Evolutionary conservation across 345 rosid species (phyloP), one percentile per base, ranked within the genome.

Genomic region (Pistacia vera): DNA sequence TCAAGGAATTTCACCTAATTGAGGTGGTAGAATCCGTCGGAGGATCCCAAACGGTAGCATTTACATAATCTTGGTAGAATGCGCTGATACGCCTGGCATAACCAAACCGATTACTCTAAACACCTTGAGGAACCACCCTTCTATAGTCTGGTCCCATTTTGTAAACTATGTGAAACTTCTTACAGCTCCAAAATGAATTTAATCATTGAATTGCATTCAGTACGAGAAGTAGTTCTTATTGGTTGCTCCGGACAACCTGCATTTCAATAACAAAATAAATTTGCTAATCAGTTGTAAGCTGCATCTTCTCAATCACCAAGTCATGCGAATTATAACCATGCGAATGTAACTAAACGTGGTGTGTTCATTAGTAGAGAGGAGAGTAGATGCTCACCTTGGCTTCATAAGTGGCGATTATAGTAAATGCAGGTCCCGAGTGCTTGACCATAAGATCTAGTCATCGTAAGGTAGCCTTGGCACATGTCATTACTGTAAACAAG

Each of bases 381-480:
- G 8, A 18, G 13, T 57, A n/a, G 41, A 71, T 9, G 41, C 44
- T 49, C 71, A 83, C 94, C 89, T 85, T 80, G 51, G 80, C 80
- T 66, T 78, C 30, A 69, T 90, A 90, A n/a, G 36, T 71, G 64
- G 36, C 86, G 81, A 72, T 91, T 78, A 68, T 79, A 88, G 91
- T 81, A 83, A 49, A 87, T 61, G 60, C 97, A 91, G 0, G 83
- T 82, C 49, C 97, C 96, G 36, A 91, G 77, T 93, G 97, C 87
- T 90, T 90, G 86, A 91, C 90, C 91, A 91, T 75, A 57, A 93
- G 77, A 41, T 86, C 88, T 10, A 66, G 46, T 88, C 85, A 60
- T 91, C 93, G 38, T 83, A 91, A 2, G 98, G 98, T 73, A 93
- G 76, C 83, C 98, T 82, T 1, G 97, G 89, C 62, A 93, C 36